Percentiles rank a stretch among this genome's conserved stretches.
Conservation (phyloP, 192 early-diverging fungal species). For the Podila epicladia region DNA sequence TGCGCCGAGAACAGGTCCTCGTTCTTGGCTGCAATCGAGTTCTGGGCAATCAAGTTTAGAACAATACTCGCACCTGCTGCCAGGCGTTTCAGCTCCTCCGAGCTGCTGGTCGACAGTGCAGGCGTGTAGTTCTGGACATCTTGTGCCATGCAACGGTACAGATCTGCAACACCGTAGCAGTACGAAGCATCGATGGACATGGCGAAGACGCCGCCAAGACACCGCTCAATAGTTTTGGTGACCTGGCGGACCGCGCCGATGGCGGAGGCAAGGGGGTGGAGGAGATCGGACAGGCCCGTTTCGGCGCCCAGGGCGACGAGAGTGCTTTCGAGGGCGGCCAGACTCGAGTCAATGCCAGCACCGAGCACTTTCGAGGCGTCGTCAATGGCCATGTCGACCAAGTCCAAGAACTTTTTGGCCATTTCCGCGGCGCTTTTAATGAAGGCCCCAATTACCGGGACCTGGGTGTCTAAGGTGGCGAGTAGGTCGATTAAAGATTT, state of each 20-base stretch:
- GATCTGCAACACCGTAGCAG: constrained; percentile 17
- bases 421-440: too few relatives aligned
- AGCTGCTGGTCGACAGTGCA: constrained; percentile 9
- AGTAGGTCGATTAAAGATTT: too few relatives aligned
- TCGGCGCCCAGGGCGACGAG: neutral
- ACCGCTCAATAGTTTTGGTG: neutral
- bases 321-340: too few relatives aligned
- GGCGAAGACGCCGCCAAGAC: neutral
- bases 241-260: neutral
- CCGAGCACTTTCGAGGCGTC: too few relatives aligned
- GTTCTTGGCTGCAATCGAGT: constrained; percentile 22
- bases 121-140: constrained; percentile 11
- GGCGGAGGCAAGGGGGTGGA: neutral
- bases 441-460: too few relatives aligned
- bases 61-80: constrained; percentile 9
- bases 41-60: constrained; percentile 16
- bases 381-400: too few relatives aligned
- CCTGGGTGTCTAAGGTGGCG: too few relatives aligned
- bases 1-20: constrained; percentile 12
- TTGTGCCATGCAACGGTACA: constrained; percentile 17
- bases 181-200: neutral
- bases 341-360: too few relatives aligned
- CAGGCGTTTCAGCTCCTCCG: neutral
- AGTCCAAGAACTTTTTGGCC: too few relatives aligned
- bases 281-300: neutral